A percentile compares a stretch with the other conserved stretches of the same genome.
Conservation (phyloP, 176 grass and related monocot species). For the Guadua angustifolia region DNA sequence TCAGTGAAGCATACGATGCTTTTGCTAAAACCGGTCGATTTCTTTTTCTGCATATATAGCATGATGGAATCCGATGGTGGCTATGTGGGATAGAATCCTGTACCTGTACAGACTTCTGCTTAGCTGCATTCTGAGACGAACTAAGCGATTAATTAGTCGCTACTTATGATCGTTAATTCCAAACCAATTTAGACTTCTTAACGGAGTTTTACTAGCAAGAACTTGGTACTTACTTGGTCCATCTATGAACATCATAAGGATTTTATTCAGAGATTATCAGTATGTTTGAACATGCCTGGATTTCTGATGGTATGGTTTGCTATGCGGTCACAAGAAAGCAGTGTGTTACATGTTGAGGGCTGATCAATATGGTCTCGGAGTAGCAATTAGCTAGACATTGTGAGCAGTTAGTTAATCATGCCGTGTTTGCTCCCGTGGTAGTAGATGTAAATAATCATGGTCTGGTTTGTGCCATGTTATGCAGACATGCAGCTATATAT, state of each 20-base stretch:
- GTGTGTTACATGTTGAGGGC: neutral
- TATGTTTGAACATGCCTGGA: neutral
- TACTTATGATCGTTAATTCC: neutral
- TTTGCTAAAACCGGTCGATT: neutral
- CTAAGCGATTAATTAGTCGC: neutral
- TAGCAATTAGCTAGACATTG: neutral
- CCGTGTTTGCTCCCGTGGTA: too few species aligned
- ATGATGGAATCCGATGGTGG: neutral
- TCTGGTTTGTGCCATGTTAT: too few species aligned
- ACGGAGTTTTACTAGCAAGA: neutral
- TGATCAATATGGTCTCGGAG: neutral
- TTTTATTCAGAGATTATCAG: neutral
- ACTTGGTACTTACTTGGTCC: neutral
- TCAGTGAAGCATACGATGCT: neutral
- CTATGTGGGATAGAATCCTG: too few species aligned
- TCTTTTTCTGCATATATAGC: neutral
- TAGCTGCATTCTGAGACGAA: neutral
- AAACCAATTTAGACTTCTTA: neutral
- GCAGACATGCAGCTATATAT: too few species aligned
- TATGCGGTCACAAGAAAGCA: neutral
- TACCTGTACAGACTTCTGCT: neutral
- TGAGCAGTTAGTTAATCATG: neutral
- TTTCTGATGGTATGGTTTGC: neutral
- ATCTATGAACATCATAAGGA: neutral
- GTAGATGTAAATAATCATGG: too few species aligned